These are phyloP conservation scores for Onygenales sp. DNA, from an alignment of 2,329 filamentous ascomycete species.

Conservation along the genomic window DNA sequence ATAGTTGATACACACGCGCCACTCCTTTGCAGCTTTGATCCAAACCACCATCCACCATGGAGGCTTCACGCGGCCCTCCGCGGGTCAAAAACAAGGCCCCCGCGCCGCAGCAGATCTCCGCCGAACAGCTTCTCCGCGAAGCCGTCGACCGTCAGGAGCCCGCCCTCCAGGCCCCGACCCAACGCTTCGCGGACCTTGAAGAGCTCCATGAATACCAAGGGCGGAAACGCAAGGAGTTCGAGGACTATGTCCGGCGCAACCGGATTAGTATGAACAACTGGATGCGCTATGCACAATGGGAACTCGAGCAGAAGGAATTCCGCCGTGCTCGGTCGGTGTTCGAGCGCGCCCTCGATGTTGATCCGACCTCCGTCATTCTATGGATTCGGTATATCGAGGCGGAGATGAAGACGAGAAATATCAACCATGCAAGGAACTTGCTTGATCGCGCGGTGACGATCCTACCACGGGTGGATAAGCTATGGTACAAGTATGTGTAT, in stretches of 20 bases:
- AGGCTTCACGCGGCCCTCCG: slow-evolving; percentile 80
- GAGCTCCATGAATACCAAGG: slow-evolving; percentile 97
- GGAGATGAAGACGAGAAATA: slow-evolving; percentile 91
- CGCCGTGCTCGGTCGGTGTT: slow-evolving; percentile 85
- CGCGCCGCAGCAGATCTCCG: slow-evolving; percentile 83
- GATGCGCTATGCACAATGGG: slow-evolving; percentile 96
- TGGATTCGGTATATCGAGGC: slow-evolving; percentile 94
- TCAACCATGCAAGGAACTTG: slow-evolving; percentile 92
- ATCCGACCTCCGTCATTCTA: slow-evolving; percentile 72
- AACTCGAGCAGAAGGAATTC: slow-evolving; percentile 96
- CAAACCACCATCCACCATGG: slow-evolving; percentile 51
- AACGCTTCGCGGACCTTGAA: slow-evolving; percentile 91
- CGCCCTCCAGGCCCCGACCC: slow-evolving; percentile 77
- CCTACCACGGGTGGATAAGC: slow-evolving; percentile 81
- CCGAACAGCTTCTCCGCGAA: slow-evolving; percentile 93
- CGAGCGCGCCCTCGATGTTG: slow-evolving; percentile 86
- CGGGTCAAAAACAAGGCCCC: slow-evolving; percentile 98
- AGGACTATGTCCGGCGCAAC: slow-evolving; percentile 94
- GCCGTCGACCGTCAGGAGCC: slow-evolving; percentile 94
- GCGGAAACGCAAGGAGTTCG: slow-evolving; percentile 90
- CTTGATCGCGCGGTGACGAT: slow-evolving; percentile 92
- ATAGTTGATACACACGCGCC: too few species aligned
- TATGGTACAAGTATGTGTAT: slow-evolving; percentile 99
- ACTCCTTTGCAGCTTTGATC: neutral
- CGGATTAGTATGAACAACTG: slow-evolving; percentile 96